Conservation (phyloP, 106 monocot genomes). For the Cymbidium sinense region DNA sequence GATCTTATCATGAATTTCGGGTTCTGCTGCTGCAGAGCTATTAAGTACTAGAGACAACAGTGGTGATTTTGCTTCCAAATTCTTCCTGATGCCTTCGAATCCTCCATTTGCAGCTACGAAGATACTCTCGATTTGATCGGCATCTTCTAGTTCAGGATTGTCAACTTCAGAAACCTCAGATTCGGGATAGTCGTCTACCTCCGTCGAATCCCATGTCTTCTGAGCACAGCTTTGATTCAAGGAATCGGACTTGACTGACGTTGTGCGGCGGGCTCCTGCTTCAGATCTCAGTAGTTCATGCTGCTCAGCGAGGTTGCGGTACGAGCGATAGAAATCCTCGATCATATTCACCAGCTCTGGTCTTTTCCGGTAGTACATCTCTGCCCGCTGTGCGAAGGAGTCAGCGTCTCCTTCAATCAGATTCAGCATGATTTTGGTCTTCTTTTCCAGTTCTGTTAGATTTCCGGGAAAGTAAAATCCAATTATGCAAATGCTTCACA, state of each 20-base stretch:
- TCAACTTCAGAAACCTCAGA: slow-evolving; percentile 66
- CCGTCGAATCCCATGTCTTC: slow-evolving; percentile 14
- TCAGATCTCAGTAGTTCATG: slow-evolving; percentile 48
- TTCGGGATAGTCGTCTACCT: slow-evolving; percentile 18
- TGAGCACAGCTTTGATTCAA: slow-evolving; percentile 15
- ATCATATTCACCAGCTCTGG: slow-evolving; percentile 76
- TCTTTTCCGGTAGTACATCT: slow-evolving; percentile 93
- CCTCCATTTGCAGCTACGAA: background rate
- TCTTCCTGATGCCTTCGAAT: background rate
- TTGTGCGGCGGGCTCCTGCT: slow-evolving; percentile 5
- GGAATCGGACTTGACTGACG: slow-evolving; percentile 7
- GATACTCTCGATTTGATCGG: slow-evolving; percentile 9
- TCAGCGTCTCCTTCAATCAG: slow-evolving; percentile 86
- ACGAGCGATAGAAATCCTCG: slow-evolving; percentile 74
- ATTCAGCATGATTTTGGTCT: slow-evolving; percentile 72
- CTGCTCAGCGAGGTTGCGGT: slow-evolving; percentile 72
- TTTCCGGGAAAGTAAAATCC: background rate
- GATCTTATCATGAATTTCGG: too few relatives aligned
- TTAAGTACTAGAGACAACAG: too few relatives aligned
- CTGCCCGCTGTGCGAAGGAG: slow-evolving; percentile 80
- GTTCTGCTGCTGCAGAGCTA: too few relatives aligned
- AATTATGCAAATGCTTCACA: background rate
- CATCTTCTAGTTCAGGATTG: slow-evolving; percentile 48
- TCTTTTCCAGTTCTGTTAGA: slow-evolving; percentile 65
- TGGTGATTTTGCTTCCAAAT: background rate